phyloP scores from a whole-genome alignment of 2,329 filamentous ascomycete genomes.

The Keithomyces neogunnii region DNA sequence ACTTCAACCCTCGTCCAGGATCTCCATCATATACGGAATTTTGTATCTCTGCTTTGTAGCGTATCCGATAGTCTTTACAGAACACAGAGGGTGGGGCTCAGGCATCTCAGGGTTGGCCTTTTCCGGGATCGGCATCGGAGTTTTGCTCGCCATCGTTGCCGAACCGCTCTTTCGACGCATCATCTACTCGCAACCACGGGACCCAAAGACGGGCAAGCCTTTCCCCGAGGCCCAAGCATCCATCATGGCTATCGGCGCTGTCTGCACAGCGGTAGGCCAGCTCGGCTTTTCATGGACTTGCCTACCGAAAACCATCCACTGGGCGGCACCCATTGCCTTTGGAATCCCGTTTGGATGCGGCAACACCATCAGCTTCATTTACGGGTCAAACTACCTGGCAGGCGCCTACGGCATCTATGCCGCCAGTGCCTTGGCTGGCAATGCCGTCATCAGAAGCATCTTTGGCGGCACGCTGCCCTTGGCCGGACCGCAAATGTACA shows the following conservation, averaged over 20 bases:
- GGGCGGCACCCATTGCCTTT: conserved; percentile 70
- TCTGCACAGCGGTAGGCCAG: conserved; percentile 69
- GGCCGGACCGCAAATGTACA: conserved; percentile 66
- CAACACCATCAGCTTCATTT: conserved; percentile 74
- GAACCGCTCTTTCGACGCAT: conserved; percentile 68
- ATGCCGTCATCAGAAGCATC: conserved; percentile 63
- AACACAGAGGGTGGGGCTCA: conserved; percentile 66
- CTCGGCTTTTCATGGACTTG: conserved; percentile 87
- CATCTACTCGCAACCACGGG: conserved; percentile 67
- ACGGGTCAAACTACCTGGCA: conserved; percentile 71
- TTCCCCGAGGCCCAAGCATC: conserved; percentile 74
- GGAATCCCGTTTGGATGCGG: conserved; percentile 73
- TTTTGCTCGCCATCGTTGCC: conserved; percentile 48
- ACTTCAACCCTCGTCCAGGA: conserved; percentile 32
- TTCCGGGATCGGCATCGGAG: conserved; percentile 58
- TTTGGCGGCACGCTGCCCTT: conserved; percentile 74
- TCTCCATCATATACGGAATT: conserved; percentile 78
- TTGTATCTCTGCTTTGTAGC: conserved; percentile 87
- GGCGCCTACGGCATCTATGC: conserved; percentile 74
- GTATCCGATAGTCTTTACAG: conserved; percentile 75
- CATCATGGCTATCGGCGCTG: conserved; percentile 68
- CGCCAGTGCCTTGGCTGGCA: conserved; percentile 71
- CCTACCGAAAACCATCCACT: conserved; percentile 67
- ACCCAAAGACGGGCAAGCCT: conserved; percentile 65
- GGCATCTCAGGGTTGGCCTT: conserved; percentile 72